phyloP scores from a whole-genome alignment of 2,329 filamentous ascomycete genomes.

The Alternaria brassicae region DNA sequence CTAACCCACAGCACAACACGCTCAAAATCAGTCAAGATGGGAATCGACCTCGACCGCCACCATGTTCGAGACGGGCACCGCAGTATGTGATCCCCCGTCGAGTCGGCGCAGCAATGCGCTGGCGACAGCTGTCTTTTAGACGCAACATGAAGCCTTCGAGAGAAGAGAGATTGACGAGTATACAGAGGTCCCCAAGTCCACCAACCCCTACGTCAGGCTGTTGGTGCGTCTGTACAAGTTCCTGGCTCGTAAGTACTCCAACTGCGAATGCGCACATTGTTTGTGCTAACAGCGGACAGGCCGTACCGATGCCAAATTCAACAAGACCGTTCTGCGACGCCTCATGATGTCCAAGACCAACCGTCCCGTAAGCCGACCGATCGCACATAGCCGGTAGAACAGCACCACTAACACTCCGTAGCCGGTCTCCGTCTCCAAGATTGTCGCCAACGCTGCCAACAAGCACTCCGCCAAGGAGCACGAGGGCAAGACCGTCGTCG shows the following conservation, averaged over 20 bases:
- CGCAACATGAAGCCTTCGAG: slow-evolving; percentile 48
- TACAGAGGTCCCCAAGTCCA: slow-evolving; percentile 73
- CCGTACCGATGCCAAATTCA: slow-evolving; percentile 97
- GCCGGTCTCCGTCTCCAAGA: slow-evolving; percentile 89
- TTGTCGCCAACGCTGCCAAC: slow-evolving; percentile 68
- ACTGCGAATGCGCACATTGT: slow-evolving; percentile 10
- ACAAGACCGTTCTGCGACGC: slow-evolving; percentile 97
- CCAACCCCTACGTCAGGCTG: slow-evolving; percentile 97
- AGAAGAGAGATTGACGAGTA: slow-evolving; percentile 47
- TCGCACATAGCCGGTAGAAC: neutral
- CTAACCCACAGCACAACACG: slow-evolving; percentile 46
- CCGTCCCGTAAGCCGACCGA: slow-evolving; percentile 61
- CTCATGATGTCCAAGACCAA: slow-evolving; percentile 99
- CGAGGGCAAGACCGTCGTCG: slow-evolving; percentile 83
- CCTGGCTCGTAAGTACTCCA: slow-evolving; percentile 78
- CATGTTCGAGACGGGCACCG: slow-evolving; percentile 76
- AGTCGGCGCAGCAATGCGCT: slow-evolving; percentile 50
- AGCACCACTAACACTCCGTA: slow-evolving; percentile 30
- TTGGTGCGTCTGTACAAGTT: slow-evolving; percentile 99
- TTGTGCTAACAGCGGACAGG: slow-evolving; percentile 61
- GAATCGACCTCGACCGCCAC: slow-evolving; percentile 62
- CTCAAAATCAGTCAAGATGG: slow-evolving; percentile 49
- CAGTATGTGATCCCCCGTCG: slow-evolving; percentile 52
- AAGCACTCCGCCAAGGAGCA: slow-evolving; percentile 62
- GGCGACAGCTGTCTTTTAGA: slow-evolving; percentile 49